phyloP scores from a whole-genome alignment of 2,329 filamentous ascomycete species.

The Diaporthe destruens region DNA sequence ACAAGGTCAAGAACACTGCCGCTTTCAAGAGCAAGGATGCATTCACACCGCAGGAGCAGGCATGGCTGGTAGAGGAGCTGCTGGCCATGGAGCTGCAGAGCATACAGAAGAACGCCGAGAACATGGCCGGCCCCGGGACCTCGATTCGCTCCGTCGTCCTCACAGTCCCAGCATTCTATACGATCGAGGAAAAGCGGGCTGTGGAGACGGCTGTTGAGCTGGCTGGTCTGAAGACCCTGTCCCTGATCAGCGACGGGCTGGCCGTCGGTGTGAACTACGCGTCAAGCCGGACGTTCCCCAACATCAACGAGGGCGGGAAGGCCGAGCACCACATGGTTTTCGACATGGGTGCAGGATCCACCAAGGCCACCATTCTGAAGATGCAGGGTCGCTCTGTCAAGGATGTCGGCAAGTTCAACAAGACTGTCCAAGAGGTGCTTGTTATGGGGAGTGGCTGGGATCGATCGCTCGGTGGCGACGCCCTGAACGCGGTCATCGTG shows the following conservation, averaged over 20 bases:
- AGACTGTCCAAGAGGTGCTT: slow-evolving; percentile 95
- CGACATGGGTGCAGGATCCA: slow-evolving; percentile 97
- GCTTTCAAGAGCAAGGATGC: slow-evolving; percentile 82
- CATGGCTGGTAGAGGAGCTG: slow-evolving; percentile 89
- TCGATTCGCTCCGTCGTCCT: slow-evolving; percentile 86
- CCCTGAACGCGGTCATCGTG: slow-evolving; percentile 87
- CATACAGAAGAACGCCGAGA: slow-evolving; percentile 89
- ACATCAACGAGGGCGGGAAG: slow-evolving; percentile 82
- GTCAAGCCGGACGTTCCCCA: slow-evolving; percentile 89
- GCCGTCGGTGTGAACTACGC: slow-evolving; percentile 97
- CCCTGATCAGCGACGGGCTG: slow-evolving; percentile 87
- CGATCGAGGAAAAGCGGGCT: slow-evolving; percentile 88
- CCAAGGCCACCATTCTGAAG: slow-evolving; percentile 88
- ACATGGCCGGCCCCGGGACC: slow-evolving; percentile 80
- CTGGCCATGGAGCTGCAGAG: slow-evolving; percentile 96
- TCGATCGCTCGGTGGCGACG: slow-evolving; percentile 87
- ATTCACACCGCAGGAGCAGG: slow-evolving; percentile 72
- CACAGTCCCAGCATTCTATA: slow-evolving; percentile 92
- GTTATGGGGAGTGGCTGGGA: slow-evolving; percentile 92
- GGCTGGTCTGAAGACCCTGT: slow-evolving; percentile 87
- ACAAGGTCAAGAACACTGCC: slow-evolving; percentile 74
- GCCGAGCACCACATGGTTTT: slow-evolving; percentile 94
- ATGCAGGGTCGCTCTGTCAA: slow-evolving; percentile 93
- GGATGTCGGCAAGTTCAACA: slow-evolving; percentile 93
- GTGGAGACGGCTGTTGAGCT: slow-evolving; percentile 86